Evolutionary conservation across 306 rosid genomes (phyloP), one percentile per base, ranked within the genome.

Genomic region (Adenanthera pavonina): DNA sequence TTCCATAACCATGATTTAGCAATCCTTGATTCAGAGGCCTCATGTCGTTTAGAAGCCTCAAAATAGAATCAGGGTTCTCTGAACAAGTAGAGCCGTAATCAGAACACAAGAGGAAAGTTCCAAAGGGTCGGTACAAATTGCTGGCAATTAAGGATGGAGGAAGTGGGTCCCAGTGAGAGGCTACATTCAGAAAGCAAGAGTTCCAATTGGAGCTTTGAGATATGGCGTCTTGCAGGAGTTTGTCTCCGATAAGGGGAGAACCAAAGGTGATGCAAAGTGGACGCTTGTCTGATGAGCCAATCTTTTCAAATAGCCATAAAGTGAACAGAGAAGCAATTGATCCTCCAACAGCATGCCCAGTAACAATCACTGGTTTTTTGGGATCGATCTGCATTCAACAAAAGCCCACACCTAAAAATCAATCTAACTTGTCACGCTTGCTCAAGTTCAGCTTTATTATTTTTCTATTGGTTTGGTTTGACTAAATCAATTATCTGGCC

Each of bases 201-300:
- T 74, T 85, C 94, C 92, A 92, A 2, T 64, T 64, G 46, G 92
- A 40, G 86, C 77, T 81, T 15, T 82, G 71, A 19, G 83, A 83
- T 52, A 92, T 78, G 59, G 85, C 84, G 60, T 78, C 11, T 75
- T 78, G 89, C 9, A 92, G 69, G 0, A 11, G 3, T 13, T 30
- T 61, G 53, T 94, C 89, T 12, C 94, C 95, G n/a, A 88, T 13
- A 11, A 94, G 88, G 8, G 95, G 94, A 1, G 94, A 88, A 44
- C 92, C 97, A 44, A 86, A 94, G 48, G 98, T 94, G 84, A 94
- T 83, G 82, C 97, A 94, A 8, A 89, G 75, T 20, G 90, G 92
- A 51, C 69, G 82, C 25, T 92, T 92, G 65, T 68, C 51, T 13
- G 61, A 88, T 3, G 78, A 62, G 35, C 69, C 56, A 2, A 79